Base-by-base conservation (phyloP, 768 basidiomycete genomes). In the Clathrus columnatus region DNA sequence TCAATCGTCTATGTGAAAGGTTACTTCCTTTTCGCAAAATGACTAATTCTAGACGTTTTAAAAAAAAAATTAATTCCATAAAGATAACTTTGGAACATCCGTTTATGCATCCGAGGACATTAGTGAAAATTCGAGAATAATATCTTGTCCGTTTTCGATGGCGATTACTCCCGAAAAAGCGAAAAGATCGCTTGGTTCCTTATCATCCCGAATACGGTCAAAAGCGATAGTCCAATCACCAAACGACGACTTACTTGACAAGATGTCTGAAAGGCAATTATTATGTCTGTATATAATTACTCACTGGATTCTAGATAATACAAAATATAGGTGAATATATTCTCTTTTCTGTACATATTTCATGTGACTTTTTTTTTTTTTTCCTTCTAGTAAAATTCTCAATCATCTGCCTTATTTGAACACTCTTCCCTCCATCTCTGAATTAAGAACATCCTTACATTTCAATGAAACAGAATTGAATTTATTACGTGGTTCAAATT, bases 401-500 rank as follows among this genome's bases (percentile, higher is more conserved):
- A 60, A 57, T 8, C 84, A 88, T 65, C 63, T 67, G 23, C 75
- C 78, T 2, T 98, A 97, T 65, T 65, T 91, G 24, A 69, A 77
- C 20, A 79, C 76, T 7, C 73, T 96, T 1, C 94, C 94, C 0
- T 24, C 72, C 0, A 48, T 74, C 0, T 68, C 73, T 1, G 72
- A 75, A 51, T 73, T 95, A 0, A 70, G 75, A 14, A 94, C 93
- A 0, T 79, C 92, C 0, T 72, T 92, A 11, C 82, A 87, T 59
- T 96, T 91, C 64, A 78, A 78, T 0, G 47, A 65, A 0, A 51
- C 63, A 16, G 94, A 98, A 64, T 69, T 83, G 17, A 74, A 80
- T 18, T 65, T 82, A 8, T 77, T 96, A 50, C 73, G 76, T 51
- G 92, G 91, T 0, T 87, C 87, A 2, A 94, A 94, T 66, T 64